Conservation (phyloP, 768 basidiomycete genomes). For the Tulasnella sp. region DNA sequence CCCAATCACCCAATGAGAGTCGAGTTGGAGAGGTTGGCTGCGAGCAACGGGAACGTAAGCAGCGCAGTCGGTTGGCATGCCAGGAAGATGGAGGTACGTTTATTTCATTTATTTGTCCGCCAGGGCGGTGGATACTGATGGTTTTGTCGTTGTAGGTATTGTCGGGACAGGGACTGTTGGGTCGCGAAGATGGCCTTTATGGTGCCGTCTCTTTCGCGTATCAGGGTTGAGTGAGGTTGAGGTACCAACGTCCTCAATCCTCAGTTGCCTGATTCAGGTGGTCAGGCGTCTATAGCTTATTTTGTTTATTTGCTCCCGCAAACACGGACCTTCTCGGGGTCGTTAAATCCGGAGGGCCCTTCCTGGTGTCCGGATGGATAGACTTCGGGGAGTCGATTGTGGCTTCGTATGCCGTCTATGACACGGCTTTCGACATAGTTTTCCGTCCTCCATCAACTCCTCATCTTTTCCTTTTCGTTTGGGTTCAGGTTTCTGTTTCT, state of each 20-base stretch:
- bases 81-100: slow-evolving; percentile 91
- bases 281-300: slow-evolving; percentile 1
- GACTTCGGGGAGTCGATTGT: not conserved
- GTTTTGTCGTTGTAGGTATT: slow-evolving; percentile 53
- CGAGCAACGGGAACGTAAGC: slow-evolving; percentile 83
- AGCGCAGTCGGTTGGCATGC: slow-evolving; percentile 94
- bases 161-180: slow-evolving; percentile 85
- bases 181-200: slow-evolving; percentile 88
- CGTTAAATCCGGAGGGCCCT: slow-evolving; percentile 8
- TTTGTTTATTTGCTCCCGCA: not conserved
- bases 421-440: not conserved
- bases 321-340: not conserved
- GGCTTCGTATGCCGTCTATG: not conserved
- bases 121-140: not conserved
- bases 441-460: not conserved
- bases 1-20: slow-evolving; percentile 61
- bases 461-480: not conserved
- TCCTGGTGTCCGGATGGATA: not conserved
- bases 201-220: slow-evolving; percentile 94
- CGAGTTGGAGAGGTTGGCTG: slow-evolving; percentile 68
- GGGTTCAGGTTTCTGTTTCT: not conserved
- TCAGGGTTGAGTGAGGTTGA: slow-evolving; percentile 59
- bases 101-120: slow-evolving; percentile 36
- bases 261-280: not conserved
- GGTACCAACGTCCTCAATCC: not conserved